Evolutionary conservation across 345 rosid species (phyloP), one percentile per base, ranked within the genome.

Genomic region (Melaleuca quinquenervia): DNA sequence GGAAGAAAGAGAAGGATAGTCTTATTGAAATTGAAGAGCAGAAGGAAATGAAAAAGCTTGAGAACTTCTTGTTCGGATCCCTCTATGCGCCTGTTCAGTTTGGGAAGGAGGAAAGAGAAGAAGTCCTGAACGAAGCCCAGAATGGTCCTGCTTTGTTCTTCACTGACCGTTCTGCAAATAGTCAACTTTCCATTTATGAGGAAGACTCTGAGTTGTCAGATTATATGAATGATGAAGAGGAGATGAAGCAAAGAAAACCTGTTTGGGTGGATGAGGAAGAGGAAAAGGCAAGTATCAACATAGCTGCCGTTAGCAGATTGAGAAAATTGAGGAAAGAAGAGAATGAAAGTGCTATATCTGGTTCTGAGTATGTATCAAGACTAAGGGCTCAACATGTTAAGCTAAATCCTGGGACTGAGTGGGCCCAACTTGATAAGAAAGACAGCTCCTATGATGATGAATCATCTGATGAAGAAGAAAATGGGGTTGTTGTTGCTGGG

Each of bases 181-280:
- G 84, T 36, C 85, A 49, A 49, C 76, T 58, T 60, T 85, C 92
- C 24, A 90, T 86, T 84, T 82, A 84, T 26, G 92, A 93, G 56
- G 92, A 90, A 83, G 92, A 91, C 82, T 88, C 84, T 1, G 91
- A 84, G 83, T 88, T 89, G 50, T 84, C 78, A 2, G 95, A 90
- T 53, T 70, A 84, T 52, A 84, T 86, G 62, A 86, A 90, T 54
- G 92, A 84, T 51, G 96, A 88, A 60, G 94, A 89, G 86, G 90
- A 85, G 82, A 87, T 78, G 50, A 83, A 86, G 82, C 84, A 87
- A 84, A 92, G 92, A 87, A 91, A 91, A 87, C 92, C 99, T 80
- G 98, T 86, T 4, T 97, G 99, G 99, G 95, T 92, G 55, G 99
- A 97, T 87, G 98, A 97, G 75, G 99, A 97, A 90, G 99, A 97